Percentiles rank a stretch among this genome's conserved stretches.
Evolutionary conservation across 2,329 filamentous ascomycete species (phyloP).

Genomic region (Pyricularia sp.): DNA sequence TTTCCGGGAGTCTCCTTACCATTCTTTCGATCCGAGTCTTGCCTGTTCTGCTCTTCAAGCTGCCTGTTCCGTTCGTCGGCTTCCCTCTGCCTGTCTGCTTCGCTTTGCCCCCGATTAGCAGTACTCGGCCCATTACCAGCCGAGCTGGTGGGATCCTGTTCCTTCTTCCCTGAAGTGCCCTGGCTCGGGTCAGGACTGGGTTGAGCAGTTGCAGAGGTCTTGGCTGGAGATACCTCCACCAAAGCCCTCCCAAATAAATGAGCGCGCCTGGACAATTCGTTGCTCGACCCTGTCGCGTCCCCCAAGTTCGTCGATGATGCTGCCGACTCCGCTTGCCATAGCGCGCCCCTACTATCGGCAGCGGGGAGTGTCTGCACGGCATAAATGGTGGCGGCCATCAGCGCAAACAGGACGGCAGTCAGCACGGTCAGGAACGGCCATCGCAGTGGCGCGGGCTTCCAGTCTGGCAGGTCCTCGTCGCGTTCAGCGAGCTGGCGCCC

Average conservation of each 20-base stretch:
- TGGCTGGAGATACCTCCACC: not conserved
- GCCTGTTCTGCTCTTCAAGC: no score
- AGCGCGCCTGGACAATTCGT: not conserved
- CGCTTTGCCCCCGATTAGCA: not conserved
- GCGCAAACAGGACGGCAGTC: constrained; percentile 28
- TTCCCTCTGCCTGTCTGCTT: not conserved
- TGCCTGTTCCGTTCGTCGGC: no score
- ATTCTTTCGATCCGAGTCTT: no score
- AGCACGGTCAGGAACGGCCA: constrained; percentile 33
- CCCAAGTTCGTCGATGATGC: not conserved
- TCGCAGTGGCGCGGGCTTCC: constrained; percentile 3
- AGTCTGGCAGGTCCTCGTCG: not conserved
- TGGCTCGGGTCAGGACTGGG: not conserved
- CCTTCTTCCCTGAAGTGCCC: not conserved
- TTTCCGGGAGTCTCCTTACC: no score
- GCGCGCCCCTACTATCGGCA: not conserved
- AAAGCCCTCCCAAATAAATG: not conserved
- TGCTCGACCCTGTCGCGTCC: not conserved
- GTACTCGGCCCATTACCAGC: not conserved
- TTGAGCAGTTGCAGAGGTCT: not conserved
- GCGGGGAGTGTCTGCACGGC: not conserved
- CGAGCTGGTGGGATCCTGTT: not conserved
- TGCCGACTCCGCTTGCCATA: not conserved
- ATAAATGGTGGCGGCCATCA: constrained; percentile 20
- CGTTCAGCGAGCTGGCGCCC: not conserved